These are phyloP conservation scores for Malassezia caprae DNA, from an alignment of 1,284 basidiomycete species.

Conservation along the genomic window DNA sequence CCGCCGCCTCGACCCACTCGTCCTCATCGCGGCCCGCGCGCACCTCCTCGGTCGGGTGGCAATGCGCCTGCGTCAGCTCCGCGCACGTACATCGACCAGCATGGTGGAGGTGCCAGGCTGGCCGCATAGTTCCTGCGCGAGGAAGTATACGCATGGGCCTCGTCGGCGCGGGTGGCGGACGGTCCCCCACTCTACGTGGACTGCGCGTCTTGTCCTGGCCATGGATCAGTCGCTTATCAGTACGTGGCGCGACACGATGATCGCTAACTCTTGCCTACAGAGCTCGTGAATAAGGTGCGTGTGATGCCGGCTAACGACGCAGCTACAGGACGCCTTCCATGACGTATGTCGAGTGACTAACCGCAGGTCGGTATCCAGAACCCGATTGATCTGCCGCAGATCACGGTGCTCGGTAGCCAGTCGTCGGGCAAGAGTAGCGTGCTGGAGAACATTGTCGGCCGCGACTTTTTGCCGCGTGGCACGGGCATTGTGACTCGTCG, in stretches of 20 bases:
- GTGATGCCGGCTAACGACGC: neutral
- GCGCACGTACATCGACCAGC: conserved; percentile 9
- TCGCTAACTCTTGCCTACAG: conserved; percentile 9
- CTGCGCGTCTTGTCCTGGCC: neutral
- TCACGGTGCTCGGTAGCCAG: conserved; percentile 50
- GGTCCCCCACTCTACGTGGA: neutral
- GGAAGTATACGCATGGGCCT: neutral
- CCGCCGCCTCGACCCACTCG: conserved; percentile 17
- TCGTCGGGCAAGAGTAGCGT: conserved; percentile 54
- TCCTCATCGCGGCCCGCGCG: conserved; percentile 16
- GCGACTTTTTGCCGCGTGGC: conserved; percentile 83
- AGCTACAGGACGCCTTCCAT: conserved; percentile 36
- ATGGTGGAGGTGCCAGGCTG: neutral
- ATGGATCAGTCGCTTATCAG: conserved; percentile 28
- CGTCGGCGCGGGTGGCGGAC: neutral
- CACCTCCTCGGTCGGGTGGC: conserved; percentile 39
- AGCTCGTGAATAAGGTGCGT: conserved; percentile 25
- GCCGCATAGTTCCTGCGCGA: conserved; percentile 2
- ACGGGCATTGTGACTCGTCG: conserved; percentile 88
- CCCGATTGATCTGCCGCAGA: conserved; percentile 54
- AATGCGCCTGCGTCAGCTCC: conserved; percentile 22
- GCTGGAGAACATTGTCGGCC: conserved; percentile 80
- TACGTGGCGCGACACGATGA: conserved; percentile 4
- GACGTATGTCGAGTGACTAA: conserved; percentile 17
- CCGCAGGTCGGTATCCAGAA: conserved; percentile 37